Conservation (phyloP, 768 basidiomycete species). For the Kockovaella imperatae region DNA sequence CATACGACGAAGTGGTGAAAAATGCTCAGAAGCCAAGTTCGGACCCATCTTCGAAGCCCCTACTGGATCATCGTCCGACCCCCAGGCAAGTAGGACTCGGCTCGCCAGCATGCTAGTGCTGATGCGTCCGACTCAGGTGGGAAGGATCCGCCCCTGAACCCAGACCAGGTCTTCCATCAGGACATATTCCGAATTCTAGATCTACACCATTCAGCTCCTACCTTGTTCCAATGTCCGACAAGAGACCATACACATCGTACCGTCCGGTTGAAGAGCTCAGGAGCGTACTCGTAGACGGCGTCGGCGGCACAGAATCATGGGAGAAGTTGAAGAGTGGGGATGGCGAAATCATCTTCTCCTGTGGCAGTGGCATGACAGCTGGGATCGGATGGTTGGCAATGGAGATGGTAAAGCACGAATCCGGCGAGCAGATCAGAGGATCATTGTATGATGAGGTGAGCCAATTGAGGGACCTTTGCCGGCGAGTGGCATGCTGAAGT, state of each 20-base stretch:
- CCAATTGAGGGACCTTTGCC: not conserved
- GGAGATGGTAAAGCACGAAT: conserved; percentile 51
- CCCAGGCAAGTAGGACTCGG: conserved; percentile 55
- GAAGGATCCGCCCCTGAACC: conserved; percentile 79
- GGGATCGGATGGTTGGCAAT: conserved; percentile 89
- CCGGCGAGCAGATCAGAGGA: conserved; percentile 47
- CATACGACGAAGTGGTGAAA: conserved; percentile 68
- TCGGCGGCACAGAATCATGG: conserved; percentile 53
- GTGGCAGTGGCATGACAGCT: conserved; percentile 99
- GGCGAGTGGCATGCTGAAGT: conserved; percentile 1
- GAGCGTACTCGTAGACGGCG: conserved; percentile 54
- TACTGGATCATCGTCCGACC: conserved; percentile 79
- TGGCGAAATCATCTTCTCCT: conserved; percentile 61
- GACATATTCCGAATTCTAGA: conserved; percentile 82
- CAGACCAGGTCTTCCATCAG: conserved; percentile 73
- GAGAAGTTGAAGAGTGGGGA: conserved; percentile 58
- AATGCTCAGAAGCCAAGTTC: conserved; percentile 55
- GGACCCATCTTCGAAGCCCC: conserved; percentile 52
- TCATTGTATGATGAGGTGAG: conserved; percentile 91
- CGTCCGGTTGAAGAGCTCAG: conserved; percentile 56
- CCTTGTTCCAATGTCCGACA: conserved; percentile 49
- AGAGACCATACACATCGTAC: conserved; percentile 53
- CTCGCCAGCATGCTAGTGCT: not conserved
- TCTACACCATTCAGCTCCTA: conserved; percentile 77
- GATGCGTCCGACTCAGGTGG: conserved; percentile 51